Evolutionary conservation across 345 rosid species (phyloP).

Genomic region (Orychophragmus violaceus): DNA sequence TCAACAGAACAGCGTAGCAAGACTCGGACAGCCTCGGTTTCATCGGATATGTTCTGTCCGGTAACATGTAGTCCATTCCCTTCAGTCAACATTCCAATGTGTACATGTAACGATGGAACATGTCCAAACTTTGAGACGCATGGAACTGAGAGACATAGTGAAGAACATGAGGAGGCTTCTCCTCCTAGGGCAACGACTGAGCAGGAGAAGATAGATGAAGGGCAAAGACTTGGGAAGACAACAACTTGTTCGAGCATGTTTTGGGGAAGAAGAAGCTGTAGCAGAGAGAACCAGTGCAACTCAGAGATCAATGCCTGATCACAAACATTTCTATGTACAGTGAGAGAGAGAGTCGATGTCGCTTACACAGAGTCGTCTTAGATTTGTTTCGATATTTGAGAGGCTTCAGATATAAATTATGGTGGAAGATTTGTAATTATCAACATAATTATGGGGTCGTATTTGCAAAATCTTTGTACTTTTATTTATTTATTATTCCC

Average conservation of each 20-base stretch:
- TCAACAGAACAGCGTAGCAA: constrained; percentile 45
- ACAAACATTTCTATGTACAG: constrained; percentile 24
- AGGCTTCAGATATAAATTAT: constrained; percentile 8
- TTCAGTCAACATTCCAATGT: constrained; percentile 73
- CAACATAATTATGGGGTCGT: constrained; percentile 10
- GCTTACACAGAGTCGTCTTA: constrained; percentile 5
- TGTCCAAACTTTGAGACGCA: constrained; percentile 72
- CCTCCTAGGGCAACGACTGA: constrained; percentile 37
- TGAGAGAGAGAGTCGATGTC: background rate
- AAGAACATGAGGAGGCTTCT: constrained; percentile 37
- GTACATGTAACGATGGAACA: constrained; percentile 81
- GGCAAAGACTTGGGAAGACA: constrained; percentile 69
- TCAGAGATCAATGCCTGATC: constrained; percentile 88
- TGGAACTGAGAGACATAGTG: constrained; percentile 39
- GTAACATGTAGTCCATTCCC: constrained; percentile 96
- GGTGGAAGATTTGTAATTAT: constrained; percentile 32
- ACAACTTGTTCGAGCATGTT: constrained; percentile 90
- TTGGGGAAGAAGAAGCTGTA: constrained; percentile 99
- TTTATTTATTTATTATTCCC: no score
- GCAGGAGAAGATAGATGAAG: constrained; percentile 72
- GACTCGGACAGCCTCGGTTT: constrained; percentile 64
- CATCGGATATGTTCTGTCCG: constrained; percentile 82
- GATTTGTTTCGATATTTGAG: constrained; percentile 20
- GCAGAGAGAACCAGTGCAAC: constrained; percentile 95
- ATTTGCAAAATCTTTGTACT: constrained; percentile 5